Evolutionary conservation across 2,329 filamentous ascomycete genomes (phyloP).

Genomic region (Epicoccum sorghinum): DNA sequence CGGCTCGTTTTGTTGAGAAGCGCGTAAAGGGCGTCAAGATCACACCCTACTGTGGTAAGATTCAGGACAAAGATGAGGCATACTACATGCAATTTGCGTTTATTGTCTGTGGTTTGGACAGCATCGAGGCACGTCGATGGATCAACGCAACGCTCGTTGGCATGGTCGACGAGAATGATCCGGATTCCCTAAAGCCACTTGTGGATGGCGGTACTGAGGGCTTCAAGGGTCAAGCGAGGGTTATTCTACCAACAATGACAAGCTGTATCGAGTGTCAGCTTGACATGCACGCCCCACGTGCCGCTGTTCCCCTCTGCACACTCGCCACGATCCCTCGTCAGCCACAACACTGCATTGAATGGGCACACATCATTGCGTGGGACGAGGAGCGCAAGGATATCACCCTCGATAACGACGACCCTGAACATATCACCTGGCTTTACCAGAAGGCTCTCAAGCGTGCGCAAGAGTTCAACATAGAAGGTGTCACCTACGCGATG

Average conservation of each 20-base stretch:
- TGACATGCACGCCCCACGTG: conserved; percentile 96
- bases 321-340: conserved; percentile 95
- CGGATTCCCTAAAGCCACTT: conserved; percentile 87
- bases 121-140: conserved; percentile 96
- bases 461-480: conserved; percentile 86
- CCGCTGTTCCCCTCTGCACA: conserved; percentile 95
- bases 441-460: conserved; percentile 83
- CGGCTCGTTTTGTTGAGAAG: conserved; percentile 87
- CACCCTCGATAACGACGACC: conserved; percentile 90
- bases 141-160: conserved; percentile 93
- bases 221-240: conserved; percentile 95
- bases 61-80: conserved; percentile 94
- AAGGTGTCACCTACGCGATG: conserved; percentile 91
- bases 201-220: conserved; percentile 98
- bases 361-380: conserved; percentile 99
- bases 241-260: conserved; percentile 89
- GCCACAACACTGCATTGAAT: conserved; percentile 97
- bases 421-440: conserved; percentile 97
- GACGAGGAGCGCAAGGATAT: conserved; percentile 74
- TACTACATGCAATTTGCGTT: conserved; percentile 98
- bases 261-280: conserved; percentile 98
- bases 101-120: conserved; percentile 92
- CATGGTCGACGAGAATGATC: conserved; percentile 83
- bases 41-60: conserved; percentile 90
- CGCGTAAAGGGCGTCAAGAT: conserved; percentile 91